Percentiles rank a stretch among this genome's conserved stretches.
These are phyloP conservation scores for Mycocentrospora acerina DNA, from an alignment of 2,329 filamentous ascomycete genomes.

Conservation along the genomic window DNA sequence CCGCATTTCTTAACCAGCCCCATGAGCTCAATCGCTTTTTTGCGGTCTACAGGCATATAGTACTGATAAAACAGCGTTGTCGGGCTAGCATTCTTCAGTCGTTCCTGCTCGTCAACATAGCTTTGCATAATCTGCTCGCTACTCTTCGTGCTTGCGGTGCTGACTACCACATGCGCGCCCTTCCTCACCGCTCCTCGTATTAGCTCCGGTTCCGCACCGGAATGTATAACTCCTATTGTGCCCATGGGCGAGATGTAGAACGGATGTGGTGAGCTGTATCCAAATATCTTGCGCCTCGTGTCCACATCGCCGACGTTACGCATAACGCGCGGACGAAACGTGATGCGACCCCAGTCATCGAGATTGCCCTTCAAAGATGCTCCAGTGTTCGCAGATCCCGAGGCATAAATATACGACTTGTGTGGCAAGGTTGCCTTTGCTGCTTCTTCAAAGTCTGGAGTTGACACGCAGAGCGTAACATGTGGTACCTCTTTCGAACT, in stretches of 20 bases:
- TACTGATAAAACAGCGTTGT: constrained; percentile 39
- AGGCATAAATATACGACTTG: constrained; percentile 38
- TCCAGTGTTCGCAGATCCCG: constrained; percentile 38
- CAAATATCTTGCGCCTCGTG: constrained; percentile 36
- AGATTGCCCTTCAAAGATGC: constrained; percentile 34
- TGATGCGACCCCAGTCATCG: constrained; percentile 38
- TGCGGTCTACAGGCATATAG: constrained; percentile 38
- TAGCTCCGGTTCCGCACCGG: constrained; percentile 40
- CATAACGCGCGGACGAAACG: constrained; percentile 40
- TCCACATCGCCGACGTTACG: constrained; percentile 38
- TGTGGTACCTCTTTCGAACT: constrained; percentile 29
- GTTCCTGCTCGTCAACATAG: constrained; percentile 26
- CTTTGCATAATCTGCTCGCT: constrained; percentile 37
- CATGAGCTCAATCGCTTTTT: constrained; percentile 36
- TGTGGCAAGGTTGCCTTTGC: constrained; percentile 36
- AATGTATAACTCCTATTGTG: constrained; percentile 37
- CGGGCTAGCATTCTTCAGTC: constrained; percentile 27
- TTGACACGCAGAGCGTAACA: constrained; percentile 31
- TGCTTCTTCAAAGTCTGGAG: constrained; percentile 35
- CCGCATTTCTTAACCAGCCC: constrained; percentile 32
- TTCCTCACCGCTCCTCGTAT: constrained; percentile 37
- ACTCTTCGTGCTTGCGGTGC: constrained; percentile 36
- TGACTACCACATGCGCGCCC: constrained; percentile 39
- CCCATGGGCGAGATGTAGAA: constrained; percentile 46
- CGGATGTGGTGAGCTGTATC: constrained; percentile 35